Conservation (phyloP, 257 asterid genomes). For the Primulina tabacum region DNA sequence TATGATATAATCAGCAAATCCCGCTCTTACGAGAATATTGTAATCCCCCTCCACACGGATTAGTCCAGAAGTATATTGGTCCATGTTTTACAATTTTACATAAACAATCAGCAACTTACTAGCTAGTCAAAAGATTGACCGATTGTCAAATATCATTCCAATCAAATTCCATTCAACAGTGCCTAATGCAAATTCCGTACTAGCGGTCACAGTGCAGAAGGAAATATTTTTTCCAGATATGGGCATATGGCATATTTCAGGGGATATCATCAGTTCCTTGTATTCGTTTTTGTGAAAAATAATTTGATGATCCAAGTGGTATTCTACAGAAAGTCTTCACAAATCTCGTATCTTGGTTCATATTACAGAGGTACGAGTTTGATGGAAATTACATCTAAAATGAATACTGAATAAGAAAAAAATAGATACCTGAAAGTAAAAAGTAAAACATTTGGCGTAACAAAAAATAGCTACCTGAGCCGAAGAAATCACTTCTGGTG, state of each 20-base stretch:
- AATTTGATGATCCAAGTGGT: neutral
- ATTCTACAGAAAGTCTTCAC: neutral
- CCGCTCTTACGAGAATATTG: neutral
- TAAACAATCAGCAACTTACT: neutral
- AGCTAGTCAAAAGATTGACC: neutral
- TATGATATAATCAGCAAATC: conserved; percentile 3
- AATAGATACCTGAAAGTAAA: too few relatives aligned
- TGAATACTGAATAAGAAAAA: neutral
- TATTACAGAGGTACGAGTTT: neutral
- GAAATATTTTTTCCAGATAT: neutral
- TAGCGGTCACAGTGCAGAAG: neutral
- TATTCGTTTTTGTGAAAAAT: neutral
- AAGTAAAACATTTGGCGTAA: neutral
- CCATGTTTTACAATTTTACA: conserved; percentile 8
- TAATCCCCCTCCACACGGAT: conserved; percentile 11
- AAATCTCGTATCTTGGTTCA: neutral
- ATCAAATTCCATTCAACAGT: neutral
- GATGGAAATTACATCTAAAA: neutral
- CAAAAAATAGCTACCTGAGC: conserved; percentile 63
- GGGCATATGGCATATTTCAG: neutral
- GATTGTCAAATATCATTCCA: neutral
- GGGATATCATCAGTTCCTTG: neutral
- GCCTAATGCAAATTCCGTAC: neutral
- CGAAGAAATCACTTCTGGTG: conserved; percentile 82
- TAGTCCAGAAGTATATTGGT: conserved; percentile 17